These are phyloP conservation scores for Pelargonium fulgidum DNA, from an alignment of 441 rosid species.

Conservation along the genomic window DNA sequence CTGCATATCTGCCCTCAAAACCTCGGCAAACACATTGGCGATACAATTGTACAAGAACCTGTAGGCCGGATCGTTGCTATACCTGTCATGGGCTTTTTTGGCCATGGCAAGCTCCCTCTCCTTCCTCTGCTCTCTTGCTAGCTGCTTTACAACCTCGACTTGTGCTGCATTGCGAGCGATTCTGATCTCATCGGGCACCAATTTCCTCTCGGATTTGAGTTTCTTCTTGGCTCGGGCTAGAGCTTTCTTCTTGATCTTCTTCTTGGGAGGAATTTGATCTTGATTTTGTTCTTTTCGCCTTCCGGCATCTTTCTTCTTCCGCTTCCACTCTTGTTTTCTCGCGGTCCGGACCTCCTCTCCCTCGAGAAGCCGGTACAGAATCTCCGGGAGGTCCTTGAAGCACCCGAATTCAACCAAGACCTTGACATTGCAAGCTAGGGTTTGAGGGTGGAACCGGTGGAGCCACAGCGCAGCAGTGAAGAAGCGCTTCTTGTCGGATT, in stretches of 20 bases:
- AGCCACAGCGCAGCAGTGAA: background rate
- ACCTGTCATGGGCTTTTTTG: background rate
- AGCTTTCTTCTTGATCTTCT: background rate
- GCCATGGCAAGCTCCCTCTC: background rate
- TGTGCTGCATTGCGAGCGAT: background rate
- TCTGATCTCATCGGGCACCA: background rate
- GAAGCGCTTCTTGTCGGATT: background rate
- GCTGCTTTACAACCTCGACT: background rate
- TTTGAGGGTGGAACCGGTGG: background rate
- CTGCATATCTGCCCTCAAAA: background rate
- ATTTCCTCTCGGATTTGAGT: background rate
- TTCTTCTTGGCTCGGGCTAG: background rate
- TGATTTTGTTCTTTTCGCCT: too few relatives aligned
- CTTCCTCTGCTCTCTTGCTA: background rate
- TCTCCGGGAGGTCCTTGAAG: background rate
- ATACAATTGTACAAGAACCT: background rate
- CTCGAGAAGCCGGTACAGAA: background rate
- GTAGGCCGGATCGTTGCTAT: background rate
- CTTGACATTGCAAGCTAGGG: background rate
- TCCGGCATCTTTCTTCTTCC: background rate
- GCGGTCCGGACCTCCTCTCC: background rate
- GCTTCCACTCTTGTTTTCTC: background rate
- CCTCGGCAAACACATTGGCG: background rate
- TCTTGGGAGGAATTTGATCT: too few relatives aligned
- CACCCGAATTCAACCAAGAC: background rate